Base-by-base conservation (phyloP, 106 monocot genomes). In the Dendrobium catenatum region DNA sequence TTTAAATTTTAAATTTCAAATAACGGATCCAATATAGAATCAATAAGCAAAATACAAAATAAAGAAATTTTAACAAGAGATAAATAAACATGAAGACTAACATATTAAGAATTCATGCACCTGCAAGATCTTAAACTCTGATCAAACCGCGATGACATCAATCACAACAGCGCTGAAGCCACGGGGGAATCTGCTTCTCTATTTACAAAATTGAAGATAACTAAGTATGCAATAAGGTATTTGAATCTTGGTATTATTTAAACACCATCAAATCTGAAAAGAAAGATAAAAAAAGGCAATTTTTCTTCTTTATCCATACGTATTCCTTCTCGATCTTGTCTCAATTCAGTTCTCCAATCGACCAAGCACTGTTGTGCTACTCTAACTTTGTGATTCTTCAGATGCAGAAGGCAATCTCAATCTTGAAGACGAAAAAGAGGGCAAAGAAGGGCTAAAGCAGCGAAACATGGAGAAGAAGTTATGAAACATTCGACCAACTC, bases 401-500 rank as follows among this genome's bases (percentile, higher is more conserved):
- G 82, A 73, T 54, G 43, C 48, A 31, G 49, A 49, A 26, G 74
- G 6, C 29, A 61, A 41, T 27, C 76, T 49, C 0, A 46, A 26
- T 40, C 86, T 68, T 5, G 86, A 40, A 77, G 80, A 51, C 20
- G 79, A 55, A 2, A 41, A 22, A 26, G 40, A 40, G 6, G 77
- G 48, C 42, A 48, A 54, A 42, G 58, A 46, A 24, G 42, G 22
- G 16, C 44, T 5, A 26, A 85, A 72, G 10, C 83, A 79, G 37
- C 77, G 9, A 27, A 88, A 85, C 16, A 58, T 44, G 0, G 82
- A 82, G 49, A 89, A 83, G 43, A 89, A 79, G 46, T 58, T 84
- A 4, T 82, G 80, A n/a, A 89, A 11, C 9, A 83, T 68, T 27
- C 80, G 47, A 4, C 78, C 78, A 70, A 89, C 22, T 37, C 86